Conservation (phyloP, 1,284 basidiomycete genomes). For the Schizophyllum amplum region DNA sequence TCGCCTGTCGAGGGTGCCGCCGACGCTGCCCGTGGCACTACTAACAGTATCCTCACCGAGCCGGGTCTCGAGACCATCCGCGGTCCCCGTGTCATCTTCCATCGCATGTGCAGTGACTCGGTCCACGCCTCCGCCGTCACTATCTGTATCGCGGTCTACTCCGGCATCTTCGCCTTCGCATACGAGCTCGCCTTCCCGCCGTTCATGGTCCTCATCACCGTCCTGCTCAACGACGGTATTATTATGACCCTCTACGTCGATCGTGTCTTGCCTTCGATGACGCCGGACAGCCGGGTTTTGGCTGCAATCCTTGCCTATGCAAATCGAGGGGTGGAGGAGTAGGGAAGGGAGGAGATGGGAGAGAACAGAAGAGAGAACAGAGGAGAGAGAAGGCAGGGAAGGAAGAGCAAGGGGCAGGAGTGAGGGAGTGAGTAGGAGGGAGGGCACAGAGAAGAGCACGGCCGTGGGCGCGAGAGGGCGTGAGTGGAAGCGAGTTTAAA, state of each 20-base stretch:
- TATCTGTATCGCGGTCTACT: conserved; percentile 97
- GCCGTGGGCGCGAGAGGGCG: too few relatives aligned
- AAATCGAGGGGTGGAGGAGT: too few relatives aligned
- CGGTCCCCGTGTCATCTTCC: conserved; percentile 94
- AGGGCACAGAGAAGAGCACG: too few relatives aligned
- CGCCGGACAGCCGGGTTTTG: conserved; percentile 93
- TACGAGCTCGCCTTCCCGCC: conserved; percentile 99
- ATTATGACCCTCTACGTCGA: conserved; percentile 99
- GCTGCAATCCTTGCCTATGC: conserved; percentile 95
- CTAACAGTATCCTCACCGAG: conserved; percentile 92
- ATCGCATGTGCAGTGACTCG: conserved; percentile 95
- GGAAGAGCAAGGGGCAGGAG: too few relatives aligned
- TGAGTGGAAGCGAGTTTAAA: too few relatives aligned
- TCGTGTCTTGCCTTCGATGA: conserved; percentile 88
- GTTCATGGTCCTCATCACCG: conserved; percentile 99
- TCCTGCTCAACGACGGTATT: conserved; percentile 94
- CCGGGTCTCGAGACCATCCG: conserved; percentile 95
- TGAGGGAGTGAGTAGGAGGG: too few relatives aligned
- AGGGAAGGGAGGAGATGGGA: too few relatives aligned
- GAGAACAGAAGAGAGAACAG: too few relatives aligned
- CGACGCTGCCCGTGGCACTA: conserved; percentile 91
- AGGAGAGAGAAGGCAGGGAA: too few relatives aligned
- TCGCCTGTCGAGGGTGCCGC: conserved; percentile 96
- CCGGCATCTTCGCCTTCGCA: conserved; percentile 90
- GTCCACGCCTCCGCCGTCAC: conserved; percentile 91